Percentiles rank a stretch among this genome's conserved stretches.
These are phyloP conservation scores for Cicer judaicum DNA, from an alignment of 306 rosid species.

Conservation along the genomic window DNA sequence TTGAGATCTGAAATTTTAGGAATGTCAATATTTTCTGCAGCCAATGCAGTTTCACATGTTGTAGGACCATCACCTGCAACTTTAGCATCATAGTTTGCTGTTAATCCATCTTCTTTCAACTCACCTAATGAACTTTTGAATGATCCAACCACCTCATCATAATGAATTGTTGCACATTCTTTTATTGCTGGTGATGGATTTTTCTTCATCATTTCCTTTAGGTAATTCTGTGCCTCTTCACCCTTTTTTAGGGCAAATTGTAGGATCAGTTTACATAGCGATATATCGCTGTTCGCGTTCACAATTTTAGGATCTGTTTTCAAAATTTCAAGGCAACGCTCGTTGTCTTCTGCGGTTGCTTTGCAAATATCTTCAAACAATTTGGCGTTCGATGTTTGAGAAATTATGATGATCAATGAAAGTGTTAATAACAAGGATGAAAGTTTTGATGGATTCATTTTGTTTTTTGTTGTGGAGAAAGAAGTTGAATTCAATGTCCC, in stretches of 20 bases:
- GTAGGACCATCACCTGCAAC: constrained; percentile 47
- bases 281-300: background rate
- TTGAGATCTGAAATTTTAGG: constrained; percentile 21
- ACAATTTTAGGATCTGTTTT: background rate
- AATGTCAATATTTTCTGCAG: background rate
- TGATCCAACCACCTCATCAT: constrained; percentile 39
- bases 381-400: background rate
- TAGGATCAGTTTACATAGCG: constrained; percentile 1
- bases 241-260: background rate
- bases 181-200: constrained; percentile 15
- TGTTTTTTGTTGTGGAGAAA: constrained; percentile 9
- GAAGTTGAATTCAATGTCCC: constrained; percentile 12
- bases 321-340: constrained; percentile 21
- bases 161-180: constrained; percentile 28
- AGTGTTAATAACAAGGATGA: constrained; percentile 35
- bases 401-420: constrained; percentile 39
- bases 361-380: constrained; percentile 24
- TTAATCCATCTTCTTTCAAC: background rate
- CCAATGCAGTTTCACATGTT: constrained; percentile 23
- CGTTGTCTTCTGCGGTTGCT: background rate
- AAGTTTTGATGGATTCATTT: constrained; percentile 36
- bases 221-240: background rate
- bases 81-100: constrained; percentile 47
- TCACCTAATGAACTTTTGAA: constrained; percentile 45
- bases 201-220: background rate